These are phyloP conservation scores for Nemania bipapillata DNA, from an alignment of 2,329 filamentous ascomycete species.

Conservation along the genomic window DNA sequence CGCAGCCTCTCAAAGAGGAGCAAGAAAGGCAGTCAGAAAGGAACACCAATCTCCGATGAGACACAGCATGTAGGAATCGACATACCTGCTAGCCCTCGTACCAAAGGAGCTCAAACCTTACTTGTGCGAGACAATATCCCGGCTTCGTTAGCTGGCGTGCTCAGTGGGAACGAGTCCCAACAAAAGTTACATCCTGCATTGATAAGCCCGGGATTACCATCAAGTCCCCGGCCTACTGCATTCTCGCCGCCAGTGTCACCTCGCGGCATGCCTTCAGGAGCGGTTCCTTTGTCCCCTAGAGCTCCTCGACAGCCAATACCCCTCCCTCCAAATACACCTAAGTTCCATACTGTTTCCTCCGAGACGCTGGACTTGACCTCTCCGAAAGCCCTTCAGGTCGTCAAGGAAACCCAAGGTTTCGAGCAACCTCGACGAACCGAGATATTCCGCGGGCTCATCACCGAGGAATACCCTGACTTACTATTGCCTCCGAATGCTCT, in stretches of 20 bases:
- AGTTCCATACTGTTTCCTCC: slow-evolving; percentile 66
- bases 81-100: slow-evolving; percentile 55
- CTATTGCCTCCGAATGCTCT: slow-evolving; percentile 88
- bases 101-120: slow-evolving; percentile 47
- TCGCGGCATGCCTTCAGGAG: slow-evolving; percentile 59
- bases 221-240: slow-evolving; percentile 68
- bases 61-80: slow-evolving; percentile 48
- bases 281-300: slow-evolving; percentile 74
- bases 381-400: slow-evolving; percentile 56
- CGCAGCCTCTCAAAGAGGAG: slow-evolving; percentile 80
- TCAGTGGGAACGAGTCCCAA: slow-evolving; percentile 54
- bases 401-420: slow-evolving; percentile 51
- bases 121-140: slow-evolving; percentile 56
- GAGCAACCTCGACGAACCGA: slow-evolving; percentile 56
- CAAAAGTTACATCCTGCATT: slow-evolving; percentile 57
- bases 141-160: slow-evolving; percentile 64
- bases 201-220: slow-evolving; percentile 69
- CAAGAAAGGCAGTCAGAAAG: slow-evolving; percentile 64
- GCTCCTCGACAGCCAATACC: slow-evolving; percentile 78
- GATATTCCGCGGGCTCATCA: slow-evolving; percentile 81
- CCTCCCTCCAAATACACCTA: slow-evolving; percentile 74
- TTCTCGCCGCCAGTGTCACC: slow-evolving; percentile 77
- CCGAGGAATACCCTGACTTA: slow-evolving; percentile 86
- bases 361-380: slow-evolving; percentile 54
- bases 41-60: slow-evolving; percentile 57